Conservation (phyloP, 495 filamentous ascomycete species). For the Penicillium waksmanii region DNA sequence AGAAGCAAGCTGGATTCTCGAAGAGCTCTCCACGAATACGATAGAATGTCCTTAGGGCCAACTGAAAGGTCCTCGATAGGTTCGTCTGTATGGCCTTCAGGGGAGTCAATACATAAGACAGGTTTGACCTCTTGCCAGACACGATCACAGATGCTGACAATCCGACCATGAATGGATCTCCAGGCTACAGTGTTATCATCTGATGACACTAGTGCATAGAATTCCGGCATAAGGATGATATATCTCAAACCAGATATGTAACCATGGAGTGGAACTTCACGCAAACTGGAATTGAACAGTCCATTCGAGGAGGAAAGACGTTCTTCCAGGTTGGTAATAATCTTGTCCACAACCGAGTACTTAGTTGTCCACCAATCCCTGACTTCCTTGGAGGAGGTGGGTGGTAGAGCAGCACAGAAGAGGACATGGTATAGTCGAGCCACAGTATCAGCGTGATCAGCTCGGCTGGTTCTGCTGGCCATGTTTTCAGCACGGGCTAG, state of each 20-base stretch:
- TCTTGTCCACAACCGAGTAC: slow-evolving; percentile 45
- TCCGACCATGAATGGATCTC: slow-evolving; percentile 54
- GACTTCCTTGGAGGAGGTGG: slow-evolving; percentile 12
- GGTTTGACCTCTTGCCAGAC: slow-evolving; percentile 77
- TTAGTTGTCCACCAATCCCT: slow-evolving; percentile 41
- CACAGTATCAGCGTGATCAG: slow-evolving; percentile 84
- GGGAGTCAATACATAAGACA: slow-evolving; percentile 86
- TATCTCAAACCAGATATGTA: slow-evolving; percentile 65
- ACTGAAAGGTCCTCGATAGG: slow-evolving; percentile 68
- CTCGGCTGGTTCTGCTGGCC: slow-evolving; percentile 74
- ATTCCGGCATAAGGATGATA: slow-evolving; percentile 43
- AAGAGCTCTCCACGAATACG: slow-evolving; percentile 89
- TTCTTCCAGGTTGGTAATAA: slow-evolving; percentile 55
- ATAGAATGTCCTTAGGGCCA: slow-evolving; percentile 82
- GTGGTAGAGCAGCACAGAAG: slow-evolving; percentile 46
- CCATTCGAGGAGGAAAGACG: slow-evolving; percentile 58
- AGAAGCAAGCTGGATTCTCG: slow-evolving; percentile 77
- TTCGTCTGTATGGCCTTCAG: slow-evolving; percentile 82
- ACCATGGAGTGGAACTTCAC: slow-evolving; percentile 70
- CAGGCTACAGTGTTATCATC: slow-evolving; percentile 30
- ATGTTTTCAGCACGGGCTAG: slow-evolving; percentile 44
- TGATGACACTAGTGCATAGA: slow-evolving; percentile 36
- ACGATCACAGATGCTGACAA: slow-evolving; percentile 57
- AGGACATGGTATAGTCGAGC: slow-evolving; percentile 61
- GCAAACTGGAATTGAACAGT: slow-evolving; percentile 62